Conservation (phyloP, 2,329 filamentous ascomycete species). For the Diaporthe caulivora region DNA sequence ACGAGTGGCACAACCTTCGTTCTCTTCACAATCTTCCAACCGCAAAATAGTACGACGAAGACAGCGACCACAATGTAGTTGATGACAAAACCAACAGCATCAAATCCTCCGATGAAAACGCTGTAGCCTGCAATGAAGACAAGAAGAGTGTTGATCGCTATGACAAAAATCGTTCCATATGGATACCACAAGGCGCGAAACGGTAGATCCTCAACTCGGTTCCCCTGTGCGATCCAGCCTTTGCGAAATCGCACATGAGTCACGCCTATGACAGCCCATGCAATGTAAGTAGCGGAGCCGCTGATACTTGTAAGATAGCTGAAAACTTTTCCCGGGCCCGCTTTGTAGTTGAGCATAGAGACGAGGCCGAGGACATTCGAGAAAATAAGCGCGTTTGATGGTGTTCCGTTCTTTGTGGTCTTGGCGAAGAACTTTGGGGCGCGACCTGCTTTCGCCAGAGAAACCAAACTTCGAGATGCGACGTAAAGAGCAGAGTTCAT, state of each 20-base stretch:
- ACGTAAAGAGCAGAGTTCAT: constrained; percentile 51
- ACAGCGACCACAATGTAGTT: constrained; percentile 67
- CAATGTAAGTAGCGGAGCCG: constrained; percentile 52
- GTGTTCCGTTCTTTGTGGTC: constrained; percentile 46
- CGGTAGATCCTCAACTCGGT: constrained; percentile 56
- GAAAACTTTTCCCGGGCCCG: constrained; percentile 48
- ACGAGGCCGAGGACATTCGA: constrained; percentile 48
- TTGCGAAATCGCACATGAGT: constrained; percentile 56
- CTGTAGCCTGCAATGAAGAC: constrained; percentile 66
- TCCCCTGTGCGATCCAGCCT: constrained; percentile 52
- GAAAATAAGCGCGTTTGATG: constrained; percentile 47
- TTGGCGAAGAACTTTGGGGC: constrained; percentile 46
- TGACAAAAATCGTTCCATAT: constrained; percentile 62
- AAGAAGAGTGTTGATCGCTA: constrained; percentile 61
- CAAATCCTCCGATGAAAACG: constrained; percentile 62
- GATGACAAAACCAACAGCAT: constrained; percentile 63
- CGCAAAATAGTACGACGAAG: constrained; percentile 59
- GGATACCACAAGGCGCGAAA: constrained; percentile 63
- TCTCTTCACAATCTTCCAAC: constrained; percentile 57
- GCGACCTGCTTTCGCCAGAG: constrained; percentile 45
- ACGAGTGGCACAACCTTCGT: constrained; percentile 26
- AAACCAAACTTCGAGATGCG: constrained; percentile 46
- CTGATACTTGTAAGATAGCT: constrained; percentile 36
- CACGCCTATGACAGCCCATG: constrained; percentile 53
- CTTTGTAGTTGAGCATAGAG: constrained; percentile 48